These are phyloP conservation scores for Aureobasidium melanogenum DNA, from an alignment of 2,329 filamentous ascomycete genomes.

Conservation along the genomic window DNA sequence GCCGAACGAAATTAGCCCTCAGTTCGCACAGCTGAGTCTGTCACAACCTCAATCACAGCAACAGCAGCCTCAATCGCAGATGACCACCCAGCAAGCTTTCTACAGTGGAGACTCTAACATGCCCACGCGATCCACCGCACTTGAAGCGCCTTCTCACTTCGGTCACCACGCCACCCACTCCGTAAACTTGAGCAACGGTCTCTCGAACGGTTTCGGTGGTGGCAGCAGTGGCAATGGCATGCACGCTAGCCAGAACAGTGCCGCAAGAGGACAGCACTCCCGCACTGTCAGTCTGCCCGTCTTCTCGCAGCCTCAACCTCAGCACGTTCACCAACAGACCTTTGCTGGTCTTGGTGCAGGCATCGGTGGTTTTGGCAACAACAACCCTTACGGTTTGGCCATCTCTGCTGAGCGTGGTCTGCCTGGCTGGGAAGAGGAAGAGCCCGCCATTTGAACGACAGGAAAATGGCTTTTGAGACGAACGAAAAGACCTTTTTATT, in stretches of 20 bases:
- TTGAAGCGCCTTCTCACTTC: conserved; percentile 32
- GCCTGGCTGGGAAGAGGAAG: conserved; percentile 32
- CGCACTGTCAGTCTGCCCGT: conserved; percentile 83
- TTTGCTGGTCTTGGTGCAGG: conserved; percentile 52
- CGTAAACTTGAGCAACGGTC: conserved; percentile 41
- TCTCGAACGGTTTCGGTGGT: conserved; percentile 23
- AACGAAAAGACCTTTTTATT: background rate
- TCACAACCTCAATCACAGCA: conserved; percentile 41
- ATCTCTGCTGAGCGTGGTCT: conserved; percentile 50
- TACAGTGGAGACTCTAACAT: conserved; percentile 59
- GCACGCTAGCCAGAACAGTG: conserved; percentile 11
- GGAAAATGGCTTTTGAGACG: background rate
- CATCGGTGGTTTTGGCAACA: conserved; percentile 44
- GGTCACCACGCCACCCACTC: conserved; percentile 45
- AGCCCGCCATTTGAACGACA: conserved; percentile 4
- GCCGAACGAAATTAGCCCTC: conserved; percentile 31
- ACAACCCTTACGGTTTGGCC: conserved; percentile 40
- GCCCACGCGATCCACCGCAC: conserved; percentile 20
- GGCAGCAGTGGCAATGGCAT: conserved; percentile 10
- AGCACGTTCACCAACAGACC: conserved; percentile 33
- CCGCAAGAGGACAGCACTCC: conserved; percentile 51
- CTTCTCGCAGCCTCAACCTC: conserved; percentile 44
- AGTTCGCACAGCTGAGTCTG: conserved; percentile 28
- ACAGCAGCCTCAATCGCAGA: conserved; percentile 25
- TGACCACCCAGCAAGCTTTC: conserved; percentile 69